Conservation (phyloP, 2,329 filamentous ascomycete genomes). For the Aureobasidium melanogenum region DNA sequence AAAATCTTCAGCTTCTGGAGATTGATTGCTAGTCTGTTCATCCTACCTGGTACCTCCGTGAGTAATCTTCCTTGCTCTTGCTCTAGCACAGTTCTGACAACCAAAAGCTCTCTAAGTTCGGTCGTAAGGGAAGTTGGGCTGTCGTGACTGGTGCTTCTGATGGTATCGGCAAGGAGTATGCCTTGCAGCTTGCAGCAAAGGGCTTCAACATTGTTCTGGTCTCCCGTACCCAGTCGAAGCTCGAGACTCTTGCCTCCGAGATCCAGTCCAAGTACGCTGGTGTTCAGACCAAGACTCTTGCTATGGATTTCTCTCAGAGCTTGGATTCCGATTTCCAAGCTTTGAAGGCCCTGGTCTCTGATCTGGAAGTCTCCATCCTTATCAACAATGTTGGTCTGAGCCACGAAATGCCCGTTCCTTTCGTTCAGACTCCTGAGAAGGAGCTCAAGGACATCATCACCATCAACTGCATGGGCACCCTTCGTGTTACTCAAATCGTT, state of each 20-base stretch:
- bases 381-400: conserved; percentile 97
- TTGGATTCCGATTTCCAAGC: conserved; percentile 69
- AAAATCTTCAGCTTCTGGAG: conserved; percentile 39
- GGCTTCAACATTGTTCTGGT: conserved; percentile 94
- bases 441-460: conserved; percentile 87
- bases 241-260: conserved; percentile 66
- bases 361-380: conserved; percentile 74
- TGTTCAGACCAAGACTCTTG: conserved; percentile 65
- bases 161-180: conserved; percentile 94
- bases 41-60: conserved; percentile 40
- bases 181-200: conserved; percentile 76
- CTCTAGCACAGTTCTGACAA: conserved; percentile 11
- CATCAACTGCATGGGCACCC: conserved; percentile 87
- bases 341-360: conserved; percentile 58
- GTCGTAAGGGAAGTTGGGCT: conserved; percentile 85
- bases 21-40: conserved; percentile 39
- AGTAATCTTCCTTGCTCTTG: conserved; percentile 13
- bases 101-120: conserved; percentile 73
- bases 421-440: conserved; percentile 65
- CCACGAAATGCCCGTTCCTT: conserved; percentile 86
- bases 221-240: conserved; percentile 89
- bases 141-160: conserved; percentile 93
- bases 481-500: conserved; percentile 78
- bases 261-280: conserved; percentile 61
- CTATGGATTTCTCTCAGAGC: conserved; percentile 87